phyloP scores from a whole-genome alignment of 2,329 filamentous ascomycete species.

The Catunica adiposa region DNA sequence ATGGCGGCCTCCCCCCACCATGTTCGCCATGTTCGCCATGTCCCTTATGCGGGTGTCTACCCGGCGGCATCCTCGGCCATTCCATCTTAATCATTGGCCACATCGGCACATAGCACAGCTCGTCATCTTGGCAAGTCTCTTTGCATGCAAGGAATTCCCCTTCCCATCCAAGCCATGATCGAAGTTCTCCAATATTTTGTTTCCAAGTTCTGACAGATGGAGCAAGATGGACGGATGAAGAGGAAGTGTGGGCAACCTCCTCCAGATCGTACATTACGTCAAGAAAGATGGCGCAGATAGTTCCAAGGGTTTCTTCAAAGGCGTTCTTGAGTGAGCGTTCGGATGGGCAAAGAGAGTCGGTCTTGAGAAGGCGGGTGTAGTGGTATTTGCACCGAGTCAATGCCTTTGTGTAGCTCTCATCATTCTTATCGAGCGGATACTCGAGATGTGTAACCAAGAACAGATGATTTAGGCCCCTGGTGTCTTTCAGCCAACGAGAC shows the following conservation, averaged over 20 bases:
- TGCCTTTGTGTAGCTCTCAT: conserved; percentile 24
- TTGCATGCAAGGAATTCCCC: conserved; percentile 28
- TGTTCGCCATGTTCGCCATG: neutral
- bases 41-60: neutral
- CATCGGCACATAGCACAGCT: conserved; percentile 34
- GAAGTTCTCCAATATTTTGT: conserved; percentile 18
- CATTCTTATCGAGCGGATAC: conserved; percentile 23
- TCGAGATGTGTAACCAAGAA: conserved; percentile 29
- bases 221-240: neutral
- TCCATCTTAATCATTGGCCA: conserved; percentile 25
- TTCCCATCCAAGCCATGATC: conserved; percentile 35
- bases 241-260: neutral
- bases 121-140: conserved; percentile 25
- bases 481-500: conserved; percentile 19
- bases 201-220: neutral
- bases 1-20: neutral
- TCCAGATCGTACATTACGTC: conserved; percentile 24
- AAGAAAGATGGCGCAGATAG: conserved; percentile 26
- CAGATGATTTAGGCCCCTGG: conserved; percentile 26
- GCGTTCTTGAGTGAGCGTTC: conserved; percentile 16
- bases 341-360: conserved; percentile 19
- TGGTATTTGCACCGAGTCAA: conserved; percentile 27
- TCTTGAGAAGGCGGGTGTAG: conserved; percentile 20
- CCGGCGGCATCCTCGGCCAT: conserved; percentile 10
- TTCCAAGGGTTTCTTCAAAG: conserved; percentile 23